These are phyloP conservation scores for Taphrina wiesneri DNA, from an alignment of 1,139 yeast species.

Conservation along the genomic window DNA sequence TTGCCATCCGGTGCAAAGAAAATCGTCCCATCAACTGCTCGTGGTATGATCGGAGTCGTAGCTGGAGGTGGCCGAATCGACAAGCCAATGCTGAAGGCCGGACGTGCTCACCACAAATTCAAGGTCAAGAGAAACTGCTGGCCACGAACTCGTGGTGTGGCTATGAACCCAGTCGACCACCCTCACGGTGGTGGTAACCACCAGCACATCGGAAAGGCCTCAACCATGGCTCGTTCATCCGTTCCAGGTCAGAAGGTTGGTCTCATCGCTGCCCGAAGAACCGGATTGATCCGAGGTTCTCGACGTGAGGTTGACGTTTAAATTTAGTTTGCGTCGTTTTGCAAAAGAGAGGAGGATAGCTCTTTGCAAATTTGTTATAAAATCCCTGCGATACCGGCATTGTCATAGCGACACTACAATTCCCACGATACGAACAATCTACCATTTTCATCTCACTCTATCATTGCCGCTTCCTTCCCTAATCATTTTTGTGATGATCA, in stretches of 20 bases:
- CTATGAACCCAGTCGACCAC: slow-evolving; percentile 99
- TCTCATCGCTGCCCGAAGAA: slow-evolving; percentile 99
- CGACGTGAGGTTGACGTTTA: slow-evolving; percentile 80
- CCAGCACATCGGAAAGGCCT: slow-evolving; percentile 88
- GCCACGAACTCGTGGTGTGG: slow-evolving; percentile 99
- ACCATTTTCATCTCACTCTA: not conserved
- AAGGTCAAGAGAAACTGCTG: slow-evolving; percentile 98
- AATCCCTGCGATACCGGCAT: slow-evolving; percentile 3
- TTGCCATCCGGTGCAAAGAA: slow-evolving; percentile 99
- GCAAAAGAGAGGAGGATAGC: not conserved
- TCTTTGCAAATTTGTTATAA: not conserved
- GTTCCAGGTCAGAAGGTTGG: slow-evolving; percentile 99
- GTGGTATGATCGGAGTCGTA: slow-evolving; percentile 99
- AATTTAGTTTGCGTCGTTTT: not conserved
- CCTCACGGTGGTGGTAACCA: slow-evolving; percentile 99
- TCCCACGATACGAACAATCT: not conserved
- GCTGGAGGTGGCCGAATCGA: slow-evolving; percentile 99
- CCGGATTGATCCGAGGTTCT: slow-evolving; percentile 99
- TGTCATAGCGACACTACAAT: not conserved
- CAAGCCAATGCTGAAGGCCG: slow-evolving; percentile 98
- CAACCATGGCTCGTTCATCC: slow-evolving; percentile 99
- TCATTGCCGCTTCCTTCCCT: not conserved
- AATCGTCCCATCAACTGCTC: slow-evolving; percentile 89
- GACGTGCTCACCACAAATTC: slow-evolving; percentile 99
- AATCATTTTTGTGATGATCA: not conserved